These are phyloP conservation scores for Asterophora parasitica DNA, from an alignment of 768 basidiomycete genomes.

Conservation along the genomic window DNA sequence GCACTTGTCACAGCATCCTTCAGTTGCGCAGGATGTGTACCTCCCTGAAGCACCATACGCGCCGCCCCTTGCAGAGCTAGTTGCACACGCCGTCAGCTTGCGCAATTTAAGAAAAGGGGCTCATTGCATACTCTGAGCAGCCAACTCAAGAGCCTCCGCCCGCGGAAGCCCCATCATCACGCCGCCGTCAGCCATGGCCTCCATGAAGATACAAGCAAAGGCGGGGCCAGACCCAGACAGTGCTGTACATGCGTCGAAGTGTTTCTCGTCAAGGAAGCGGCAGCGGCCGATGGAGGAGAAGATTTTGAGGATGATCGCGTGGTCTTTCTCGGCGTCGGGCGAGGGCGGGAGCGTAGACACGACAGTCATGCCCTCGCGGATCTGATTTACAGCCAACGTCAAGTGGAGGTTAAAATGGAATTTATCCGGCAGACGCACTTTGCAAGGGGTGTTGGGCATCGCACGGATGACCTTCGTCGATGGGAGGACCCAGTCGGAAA, in stretches of 20 bases:
- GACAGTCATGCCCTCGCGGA: slow-evolving; percentile 98
- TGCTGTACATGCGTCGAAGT: slow-evolving; percentile 98
- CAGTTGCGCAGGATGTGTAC: slow-evolving; percentile 91
- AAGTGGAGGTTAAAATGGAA: neutral
- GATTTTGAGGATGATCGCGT: slow-evolving; percentile 78
- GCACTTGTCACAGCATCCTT: slow-evolving; percentile 96
- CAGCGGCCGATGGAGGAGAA: slow-evolving; percentile 97
- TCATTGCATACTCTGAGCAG: slow-evolving; percentile 76
- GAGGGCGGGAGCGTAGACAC: slow-evolving; percentile 67
- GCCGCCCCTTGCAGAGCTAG: slow-evolving; percentile 94
- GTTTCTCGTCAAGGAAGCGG: slow-evolving; percentile 95
- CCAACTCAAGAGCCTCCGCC: slow-evolving; percentile 89
- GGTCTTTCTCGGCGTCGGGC: slow-evolving; percentile 52
- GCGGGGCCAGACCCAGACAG: slow-evolving; percentile 95
- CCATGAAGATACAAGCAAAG: slow-evolving; percentile 93
- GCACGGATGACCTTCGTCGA: slow-evolving; percentile 87
- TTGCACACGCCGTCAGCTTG: slow-evolving; percentile 5
- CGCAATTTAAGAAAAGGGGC: neutral
- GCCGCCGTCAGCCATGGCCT: slow-evolving; percentile 98
- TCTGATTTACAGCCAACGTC: slow-evolving; percentile 44
- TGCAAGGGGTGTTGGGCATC: slow-evolving; percentile 98
- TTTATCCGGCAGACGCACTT: slow-evolving; percentile 42
- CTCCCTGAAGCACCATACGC: slow-evolving; percentile 86
- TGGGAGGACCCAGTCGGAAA: slow-evolving; percentile 67
- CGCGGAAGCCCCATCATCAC: slow-evolving; percentile 99